Base-by-base conservation (phyloP, 208 protist genomes). In the Acanthamoeba sp. region DNA sequence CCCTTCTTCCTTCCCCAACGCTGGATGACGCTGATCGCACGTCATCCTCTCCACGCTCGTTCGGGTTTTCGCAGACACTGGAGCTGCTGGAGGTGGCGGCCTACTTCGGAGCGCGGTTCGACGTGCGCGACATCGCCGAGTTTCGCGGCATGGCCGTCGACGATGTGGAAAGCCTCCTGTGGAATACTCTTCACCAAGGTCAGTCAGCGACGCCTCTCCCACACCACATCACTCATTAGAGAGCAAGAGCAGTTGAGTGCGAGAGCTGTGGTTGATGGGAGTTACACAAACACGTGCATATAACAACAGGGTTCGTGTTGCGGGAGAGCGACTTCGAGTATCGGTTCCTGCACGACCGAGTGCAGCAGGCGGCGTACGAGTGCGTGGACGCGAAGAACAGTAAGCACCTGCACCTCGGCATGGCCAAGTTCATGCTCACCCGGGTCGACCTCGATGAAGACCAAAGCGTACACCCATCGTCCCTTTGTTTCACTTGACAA, bases 121-220 rank as follows among this genome's bases (percentile, higher is more conserved):
- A 91, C 57, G 62, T 71, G 36, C 52, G 85, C 34, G 85, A 91
- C 55, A 29, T 91, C 9, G 85, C 85, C 45, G 57, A 91, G 57
- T 66, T 45, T 42, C 40, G 24, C 1, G 36, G 0, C 85, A 71
- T 34, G 62, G 1, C 52, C 55, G 36, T 91, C 24, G 85, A 91
- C 14, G n/a, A 20, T 5, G 52, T 52, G 6, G 85, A 91, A 20
- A 73, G 55, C 55, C 57, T 76, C 52, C 85, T 91, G 2, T 91
- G 85, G 85, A 24, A 62, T 9, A 73, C 52, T 3, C 55, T 91
- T 7, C 85, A 71, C 55, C 57, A 71, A 34, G 59, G 59, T 66
- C n/a, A n/a, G 7, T 50, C 7, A 52, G 0, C 5, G 48, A 6
- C 48, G 48, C 48, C n/a, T n/a, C n/a, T n/a, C n/a, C n/a, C n/a